Evolutionary conservation across 2,329 filamentous ascomycete genomes (phyloP).

Genomic region (Penicillium sp.): DNA sequence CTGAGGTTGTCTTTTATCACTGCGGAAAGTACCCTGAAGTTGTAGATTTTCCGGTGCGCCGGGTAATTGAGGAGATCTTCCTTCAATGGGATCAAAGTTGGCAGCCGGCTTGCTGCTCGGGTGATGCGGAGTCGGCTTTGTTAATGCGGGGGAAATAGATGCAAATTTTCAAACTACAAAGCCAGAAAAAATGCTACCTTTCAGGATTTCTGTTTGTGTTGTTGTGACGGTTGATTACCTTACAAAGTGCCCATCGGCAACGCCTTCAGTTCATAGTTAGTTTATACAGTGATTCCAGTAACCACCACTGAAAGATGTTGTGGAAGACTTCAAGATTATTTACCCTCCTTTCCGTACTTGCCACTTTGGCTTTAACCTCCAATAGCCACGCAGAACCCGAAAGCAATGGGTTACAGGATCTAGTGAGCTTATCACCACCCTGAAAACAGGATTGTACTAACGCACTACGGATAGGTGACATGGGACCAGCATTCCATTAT

Average conservation of each 20-base stretch:
- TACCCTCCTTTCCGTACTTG: not conserved
- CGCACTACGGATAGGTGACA: slow-evolving; percentile 1
- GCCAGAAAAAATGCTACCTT: not conserved
- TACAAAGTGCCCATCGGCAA: not conserved
- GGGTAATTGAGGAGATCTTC: slow-evolving; percentile 1
- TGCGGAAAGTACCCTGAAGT: no score
- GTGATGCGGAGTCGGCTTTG: not conserved
- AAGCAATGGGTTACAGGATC: not conserved
- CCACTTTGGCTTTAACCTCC: not conserved
- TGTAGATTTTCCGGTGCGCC: slow-evolving; percentile 1
- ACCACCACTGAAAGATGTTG: not conserved
- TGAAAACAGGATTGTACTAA: not conserved
- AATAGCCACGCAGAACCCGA: not conserved
- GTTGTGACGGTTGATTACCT: not conserved
- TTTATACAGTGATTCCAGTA: not conserved
- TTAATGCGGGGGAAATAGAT: not conserved
- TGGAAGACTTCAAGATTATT: not conserved
- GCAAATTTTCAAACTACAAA: not conserved
- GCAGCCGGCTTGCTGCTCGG: not conserved
- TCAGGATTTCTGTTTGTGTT: no score
- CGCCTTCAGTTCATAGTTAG: not conserved
- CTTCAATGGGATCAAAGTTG: slow-evolving; percentile 2
- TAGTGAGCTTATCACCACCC: not conserved
- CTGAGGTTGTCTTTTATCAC: not conserved
- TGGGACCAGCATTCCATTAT: slow-evolving; percentile 17